Evolutionary conservation across 2,329 filamentous ascomycete genomes (phyloP).

Genomic region (Tolypocladium capitatum): DNA sequence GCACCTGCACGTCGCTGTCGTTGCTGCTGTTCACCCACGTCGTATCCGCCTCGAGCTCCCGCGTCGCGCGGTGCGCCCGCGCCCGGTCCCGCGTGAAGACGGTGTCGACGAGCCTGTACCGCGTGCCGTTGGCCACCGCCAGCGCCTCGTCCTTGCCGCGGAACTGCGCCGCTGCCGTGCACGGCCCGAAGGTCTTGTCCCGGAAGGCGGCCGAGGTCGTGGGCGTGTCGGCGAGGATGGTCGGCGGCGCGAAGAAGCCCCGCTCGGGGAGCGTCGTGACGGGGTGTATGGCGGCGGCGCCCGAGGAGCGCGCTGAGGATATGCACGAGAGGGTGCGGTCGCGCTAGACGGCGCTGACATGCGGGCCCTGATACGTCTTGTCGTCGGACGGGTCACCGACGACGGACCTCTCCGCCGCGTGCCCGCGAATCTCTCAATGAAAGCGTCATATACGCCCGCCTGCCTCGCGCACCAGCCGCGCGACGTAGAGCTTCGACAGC

Average conservation of each 20-base stretch:
- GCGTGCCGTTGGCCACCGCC: slow-evolving; percentile 34
- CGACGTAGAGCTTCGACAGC: slow-evolving; percentile 51
- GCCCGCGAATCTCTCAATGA: slow-evolving; percentile 47
- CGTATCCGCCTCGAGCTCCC: slow-evolving; percentile 48
- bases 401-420: slow-evolving; percentile 43
- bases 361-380: slow-evolving; percentile 60
- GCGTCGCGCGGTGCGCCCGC: slow-evolving; percentile 32
- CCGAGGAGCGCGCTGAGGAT: slow-evolving; percentile 20
- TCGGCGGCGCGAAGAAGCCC: slow-evolving; percentile 33
- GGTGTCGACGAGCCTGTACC: slow-evolving; percentile 47
- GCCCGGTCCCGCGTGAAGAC: slow-evolving; percentile 48
- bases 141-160: slow-evolving; percentile 28
- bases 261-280: slow-evolving; percentile 25
- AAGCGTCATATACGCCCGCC: slow-evolving; percentile 48
- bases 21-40: slow-evolving; percentile 38
- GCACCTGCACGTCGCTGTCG: slow-evolving; percentile 28
- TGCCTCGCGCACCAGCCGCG: slow-evolving; percentile 53
- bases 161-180: slow-evolving; percentile 28
- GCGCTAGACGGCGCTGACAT: slow-evolving; percentile 58
- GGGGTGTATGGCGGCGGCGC: slow-evolving; percentile 58
- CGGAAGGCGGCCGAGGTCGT: slow-evolving; percentile 29
- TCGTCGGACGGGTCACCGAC: slow-evolving; percentile 60
- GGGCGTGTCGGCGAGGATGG: slow-evolving; percentile 29
- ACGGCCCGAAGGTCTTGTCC: slow-evolving; percentile 34
- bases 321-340: slow-evolving; percentile 59